These are phyloP conservation scores for Leccinum sublutescens DNA, from an alignment of 768 basidiomycete genomes.

Conservation along the genomic window DNA sequence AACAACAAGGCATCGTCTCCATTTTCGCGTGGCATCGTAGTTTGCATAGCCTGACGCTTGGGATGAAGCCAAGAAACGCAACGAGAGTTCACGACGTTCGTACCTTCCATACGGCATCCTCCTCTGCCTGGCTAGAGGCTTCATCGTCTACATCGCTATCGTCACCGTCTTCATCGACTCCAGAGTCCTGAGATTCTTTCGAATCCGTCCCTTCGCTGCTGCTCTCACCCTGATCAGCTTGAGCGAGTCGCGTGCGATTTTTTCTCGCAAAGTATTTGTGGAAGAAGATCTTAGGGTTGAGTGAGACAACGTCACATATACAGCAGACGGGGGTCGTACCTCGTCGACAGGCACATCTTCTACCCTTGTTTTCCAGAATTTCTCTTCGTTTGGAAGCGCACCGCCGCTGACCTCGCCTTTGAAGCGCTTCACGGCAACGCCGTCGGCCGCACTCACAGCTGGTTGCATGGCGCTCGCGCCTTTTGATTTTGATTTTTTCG, in stretches of 20 bases:
- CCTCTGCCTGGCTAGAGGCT: constrained; percentile 36
- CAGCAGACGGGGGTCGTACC: constrained; percentile 37
- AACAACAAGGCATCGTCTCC: constrained; percentile 49
- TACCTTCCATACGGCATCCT: constrained; percentile 90
- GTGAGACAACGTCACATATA: background rate
- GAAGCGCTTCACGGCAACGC: constrained; percentile 66
- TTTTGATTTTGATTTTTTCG: constrained; percentile 69
- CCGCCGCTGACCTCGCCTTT: constrained; percentile 53
- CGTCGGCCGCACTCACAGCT: constrained; percentile 63
- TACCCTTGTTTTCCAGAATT: constrained; percentile 66
- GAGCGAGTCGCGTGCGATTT: constrained; percentile 51
- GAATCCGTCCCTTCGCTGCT: constrained; percentile 20
- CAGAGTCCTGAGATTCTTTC: constrained; percentile 28
- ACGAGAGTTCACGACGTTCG: background rate
- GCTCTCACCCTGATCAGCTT: constrained; percentile 35
- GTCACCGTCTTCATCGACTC: constrained; percentile 39
- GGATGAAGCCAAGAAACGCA: background rate
- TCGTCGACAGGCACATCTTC: constrained; percentile 86
- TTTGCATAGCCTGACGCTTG: constrained; percentile 74
- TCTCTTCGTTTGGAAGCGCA: constrained; percentile 66
- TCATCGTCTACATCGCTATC: constrained; percentile 36
- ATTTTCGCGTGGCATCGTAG: constrained; percentile 65
- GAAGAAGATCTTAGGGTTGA: constrained; percentile 71
- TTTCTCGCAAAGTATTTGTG: constrained; percentile 85
- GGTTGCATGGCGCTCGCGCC: constrained; percentile 97